Conservation (phyloP, 2,329 filamentous ascomycete genomes). For the Pseudocercospora fuligena region DNA sequence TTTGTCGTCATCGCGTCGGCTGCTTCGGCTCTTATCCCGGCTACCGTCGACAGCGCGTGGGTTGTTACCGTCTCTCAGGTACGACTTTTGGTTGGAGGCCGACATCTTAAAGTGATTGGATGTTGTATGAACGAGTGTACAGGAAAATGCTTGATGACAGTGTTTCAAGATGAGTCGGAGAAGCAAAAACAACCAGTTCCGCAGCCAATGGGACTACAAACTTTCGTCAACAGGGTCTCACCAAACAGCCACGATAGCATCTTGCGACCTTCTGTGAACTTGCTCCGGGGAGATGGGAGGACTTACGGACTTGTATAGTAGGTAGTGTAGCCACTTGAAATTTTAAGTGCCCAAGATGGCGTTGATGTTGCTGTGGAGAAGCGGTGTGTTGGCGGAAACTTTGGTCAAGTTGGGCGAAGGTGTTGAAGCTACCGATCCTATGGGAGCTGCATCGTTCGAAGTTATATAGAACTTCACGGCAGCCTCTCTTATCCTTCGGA, state of each 20-base stretch:
- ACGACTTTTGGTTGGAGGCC: constrained; percentile 33
- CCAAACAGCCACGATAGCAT: constrained; percentile 18
- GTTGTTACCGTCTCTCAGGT: constrained; percentile 36
- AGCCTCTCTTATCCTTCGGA: constrained; percentile 12
- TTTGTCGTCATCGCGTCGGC: constrained; percentile 32
- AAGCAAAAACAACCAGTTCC: constrained; percentile 4
- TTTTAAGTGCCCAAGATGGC: constrained; percentile 17
- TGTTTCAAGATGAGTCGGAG: constrained; percentile 23
- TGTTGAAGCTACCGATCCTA: constrained; percentile 25
- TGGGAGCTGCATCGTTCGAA: constrained; percentile 25
- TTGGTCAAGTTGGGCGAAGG: constrained; percentile 23
- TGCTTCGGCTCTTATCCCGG: constrained; percentile 28
- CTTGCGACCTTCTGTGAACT: not conserved
- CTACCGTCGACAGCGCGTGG: constrained; percentile 37
- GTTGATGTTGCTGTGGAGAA: constrained; percentile 16
- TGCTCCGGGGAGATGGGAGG: constrained; percentile 13
- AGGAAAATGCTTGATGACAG: constrained; percentile 14
- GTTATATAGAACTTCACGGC: constrained; percentile 29
- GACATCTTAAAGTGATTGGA: constrained; percentile 28
- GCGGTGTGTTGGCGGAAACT: constrained; percentile 24
- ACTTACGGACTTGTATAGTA: constrained; percentile 21
- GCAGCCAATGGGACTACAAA: constrained; percentile 19
- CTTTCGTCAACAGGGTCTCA: constrained; percentile 21
- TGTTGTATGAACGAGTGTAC: constrained; percentile 12
- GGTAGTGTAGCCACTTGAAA: constrained; percentile 29